Base-by-base conservation (phyloP, 2,329 filamentous ascomycete genomes). In the Myriosclerotinia duriaeana region DNA sequence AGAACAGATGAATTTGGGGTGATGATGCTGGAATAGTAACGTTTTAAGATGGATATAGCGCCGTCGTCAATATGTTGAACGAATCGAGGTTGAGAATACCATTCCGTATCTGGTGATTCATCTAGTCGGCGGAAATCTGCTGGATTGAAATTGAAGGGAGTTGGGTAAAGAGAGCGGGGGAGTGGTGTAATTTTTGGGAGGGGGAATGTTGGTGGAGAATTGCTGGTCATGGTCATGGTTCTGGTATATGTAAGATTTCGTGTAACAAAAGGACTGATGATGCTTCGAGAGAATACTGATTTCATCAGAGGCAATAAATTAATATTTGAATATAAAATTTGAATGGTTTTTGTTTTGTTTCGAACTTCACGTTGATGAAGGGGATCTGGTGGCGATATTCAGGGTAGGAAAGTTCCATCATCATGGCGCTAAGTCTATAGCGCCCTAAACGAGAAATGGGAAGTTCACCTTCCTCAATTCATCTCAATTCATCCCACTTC, bases 51-150 rank as follows among this genome's bases (percentile, higher is more conserved):
- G 5, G 73, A 72, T 61, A 84, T 82, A 0, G 82, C 81, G 6
- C 78, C 75, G 53, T 83, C 80, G 69, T 84, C 83, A 70, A 85
- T 84, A 67, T 85, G 83, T 14, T 82, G 82, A 1, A 84, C 82
- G 68, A 84, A 82, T 20, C 82, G 78, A 1, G 82, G 80, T 17
- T 72, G 67, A n/a, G 69, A 66, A 34, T 75, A 75, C 71, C 70
- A 75, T 36, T 67, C 40, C 4, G 68, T 54, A 53, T 74, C 73
- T 17, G 67, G 58, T 4, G 53, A 65, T 59, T 73, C 72, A 52
- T 74, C 71, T 48, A 70, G 59, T 36, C 73, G 66, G 15, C 15
- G 56, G 42, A 73, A 70, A 53, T 70, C 67, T 20, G 68, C 46
- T 0, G 69, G 53, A 12, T 54, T 55, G 20, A 71, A 72, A 50